Evolutionary conservation across 331 rosid species (phyloP), one percentile per base, ranked within the genome.

Genomic region (Stylosanthes scabra): DNA sequence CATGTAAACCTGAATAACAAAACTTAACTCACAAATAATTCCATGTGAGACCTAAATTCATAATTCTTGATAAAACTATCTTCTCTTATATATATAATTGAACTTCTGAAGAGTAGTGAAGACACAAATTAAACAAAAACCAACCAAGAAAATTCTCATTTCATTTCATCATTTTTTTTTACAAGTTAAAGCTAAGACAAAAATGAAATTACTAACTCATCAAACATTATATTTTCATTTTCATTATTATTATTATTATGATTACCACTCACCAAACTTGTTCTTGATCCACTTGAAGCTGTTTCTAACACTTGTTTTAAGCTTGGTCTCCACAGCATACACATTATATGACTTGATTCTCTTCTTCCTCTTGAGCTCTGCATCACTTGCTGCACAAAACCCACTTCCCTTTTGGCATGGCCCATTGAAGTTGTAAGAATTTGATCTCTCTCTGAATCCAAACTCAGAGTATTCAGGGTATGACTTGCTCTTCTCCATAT

Each of bases 231-330:
- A n/a, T n/a, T n/a, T n/a, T n/a, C n/a, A n/a, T n/a, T n/a, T n/a
- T n/a, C 37, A 31, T 31, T 31, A 31, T 31, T 31, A n/a, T n/a
- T n/a, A n/a, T 31, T 5, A 31, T 31, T 31, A 31, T 31, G 3
- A 31, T 20, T 42, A 27, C 72, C 73, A 62, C 6, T 80, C 77
- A 9, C 65, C 67, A 73, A 80, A 12, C 78, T 80, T 80, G 81
- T 78, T 84, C 83, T 89, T 89, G 92, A 92, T 89, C 97, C 97
- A 92, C 83, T 88, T 89, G 87, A 92, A 78, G 84, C 91, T 76
- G 71, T 79, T 92, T 56, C 87, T 77, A 0, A 92, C 86, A 40
- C 83, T 88, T 13, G 93, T 68, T 74, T 92, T 92, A 10, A 92
- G 69, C 85, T 88, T 89, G 9, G 85, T 86, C 59, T 92, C 96